Base-by-base conservation (phyloP, 2,329 filamentous ascomycete species). In the Ophiostoma sp. region DNA sequence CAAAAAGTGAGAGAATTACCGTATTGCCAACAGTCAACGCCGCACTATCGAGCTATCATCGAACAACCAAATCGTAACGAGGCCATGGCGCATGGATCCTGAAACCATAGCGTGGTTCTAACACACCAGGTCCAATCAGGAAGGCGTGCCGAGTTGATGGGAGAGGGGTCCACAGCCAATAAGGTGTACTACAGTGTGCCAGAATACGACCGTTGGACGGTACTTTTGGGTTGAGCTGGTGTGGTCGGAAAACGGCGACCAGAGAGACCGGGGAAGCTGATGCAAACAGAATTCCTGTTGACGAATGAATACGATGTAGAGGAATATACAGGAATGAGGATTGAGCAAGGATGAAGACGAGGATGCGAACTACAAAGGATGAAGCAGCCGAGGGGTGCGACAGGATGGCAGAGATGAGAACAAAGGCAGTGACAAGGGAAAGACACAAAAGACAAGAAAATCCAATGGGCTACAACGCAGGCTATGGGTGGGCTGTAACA, bases 81-180 rank as follows among this genome's bases (percentile, higher is more conserved):
- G 62, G 67, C 36, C 36, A 65, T 68, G 66, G 71, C 71, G 71
- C 71, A 72, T 62, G 68, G 69, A 39, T 67, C 64, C 64, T 72
- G 71, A 72, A 72, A 72, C 71, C 15, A 54, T 72, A 72, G 71
- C 69, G 71, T 67, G 36, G 5, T 20, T 60, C 48, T 66, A 41
- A 44, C 35, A 66, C 64, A 39, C 33, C 60, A 68, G 69, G 27
- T 60, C 69, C 69, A 71, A 68, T 71, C 67, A 68, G 67, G 57
- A 66, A 67, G 44, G 67, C 31, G 66, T 44, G 69, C 31, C 41
- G 52, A 6, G 69, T 57, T 66, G 69, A 64, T 35, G 39, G 66
- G 68, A 41, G 64, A 54, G 33, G 69, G 48, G 20, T 33, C 35
- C 62, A 44, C 39, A 67, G 33, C 70, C 67, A 71, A 65, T 69